Evolutionary conservation across 345 rosid species (phyloP).

Genomic region (Salix koriyanagi): DNA sequence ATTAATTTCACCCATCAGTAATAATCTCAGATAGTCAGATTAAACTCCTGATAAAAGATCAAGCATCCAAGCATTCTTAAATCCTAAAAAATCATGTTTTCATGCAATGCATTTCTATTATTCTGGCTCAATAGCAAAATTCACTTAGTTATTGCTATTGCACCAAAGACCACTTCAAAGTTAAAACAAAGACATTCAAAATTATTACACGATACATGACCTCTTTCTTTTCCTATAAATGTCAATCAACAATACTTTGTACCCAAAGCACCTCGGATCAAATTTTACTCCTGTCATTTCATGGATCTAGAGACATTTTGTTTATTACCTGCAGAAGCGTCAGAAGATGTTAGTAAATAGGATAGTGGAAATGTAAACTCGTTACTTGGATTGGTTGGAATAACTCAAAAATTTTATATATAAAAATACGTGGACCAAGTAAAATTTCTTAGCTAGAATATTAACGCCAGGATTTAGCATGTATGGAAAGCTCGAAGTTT

Average conservation of each 20-base stretch:
- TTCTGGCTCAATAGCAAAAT: background rate
- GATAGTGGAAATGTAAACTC: background rate
- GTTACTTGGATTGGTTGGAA: background rate
- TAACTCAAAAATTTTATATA: background rate
- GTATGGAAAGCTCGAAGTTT: background rate
- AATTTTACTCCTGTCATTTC: background rate
- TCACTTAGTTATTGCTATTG: background rate
- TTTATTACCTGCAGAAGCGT: background rate
- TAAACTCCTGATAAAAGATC: background rate
- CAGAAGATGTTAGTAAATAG: background rate
- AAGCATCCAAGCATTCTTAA: background rate
- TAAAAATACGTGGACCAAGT: background rate
- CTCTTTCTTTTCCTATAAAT: background rate
- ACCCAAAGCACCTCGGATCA: background rate
- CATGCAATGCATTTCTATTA: background rate
- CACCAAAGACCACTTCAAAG: background rate
- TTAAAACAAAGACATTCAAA: background rate
- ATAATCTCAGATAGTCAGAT: background rate
- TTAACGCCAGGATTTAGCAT: background rate
- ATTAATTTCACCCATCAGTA: background rate
- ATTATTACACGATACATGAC: background rate
- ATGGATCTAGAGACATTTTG: background rate
- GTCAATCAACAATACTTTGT: background rate
- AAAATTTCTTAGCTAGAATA: background rate
- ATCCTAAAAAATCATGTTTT: background rate